These are phyloP conservation scores for Mortierella alpina DNA, from an alignment of 192 early-diverging fungal genomes.

Conservation along the genomic window DNA sequence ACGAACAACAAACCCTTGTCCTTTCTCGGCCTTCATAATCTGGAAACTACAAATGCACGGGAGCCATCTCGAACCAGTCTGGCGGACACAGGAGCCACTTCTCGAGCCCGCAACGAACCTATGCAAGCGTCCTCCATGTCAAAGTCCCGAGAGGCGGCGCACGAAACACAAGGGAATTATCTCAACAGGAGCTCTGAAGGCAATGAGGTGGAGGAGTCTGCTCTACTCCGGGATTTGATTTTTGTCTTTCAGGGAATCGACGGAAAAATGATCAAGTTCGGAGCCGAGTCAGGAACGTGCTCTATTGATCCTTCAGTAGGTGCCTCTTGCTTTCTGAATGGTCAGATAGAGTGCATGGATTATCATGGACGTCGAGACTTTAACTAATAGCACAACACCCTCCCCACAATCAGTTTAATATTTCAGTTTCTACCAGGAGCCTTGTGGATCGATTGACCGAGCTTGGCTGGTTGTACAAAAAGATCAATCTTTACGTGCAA, in stretches of 20 bases:
- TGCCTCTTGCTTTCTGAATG: background rate
- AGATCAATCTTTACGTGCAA: constrained; percentile 69
- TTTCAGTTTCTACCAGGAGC: constrained; percentile 72
- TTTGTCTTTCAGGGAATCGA: constrained; percentile 96
- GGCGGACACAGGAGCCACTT: constrained; percentile 12
- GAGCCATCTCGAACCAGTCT: constrained; percentile 24
- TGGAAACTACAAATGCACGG: constrained; percentile 27
- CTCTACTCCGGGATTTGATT: constrained; percentile 85
- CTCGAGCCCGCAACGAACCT: constrained; percentile 22
- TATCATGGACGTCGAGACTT: background rate
- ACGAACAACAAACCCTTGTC: constrained; percentile 28
- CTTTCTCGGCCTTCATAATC: constrained; percentile 43
- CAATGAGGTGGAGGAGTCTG: constrained; percentile 64
- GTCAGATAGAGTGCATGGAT: background rate
- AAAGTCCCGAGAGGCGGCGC: constrained; percentile 1
- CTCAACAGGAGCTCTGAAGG: background rate
- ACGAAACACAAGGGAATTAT: background rate
- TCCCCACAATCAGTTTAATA: constrained; percentile 19
- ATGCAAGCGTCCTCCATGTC: constrained; percentile 8
- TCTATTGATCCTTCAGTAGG: constrained; percentile 63
- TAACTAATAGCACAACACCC: constrained; percentile 6
- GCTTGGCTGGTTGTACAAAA: constrained; percentile 81
- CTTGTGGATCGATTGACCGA: constrained; percentile 77
- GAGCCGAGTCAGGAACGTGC: constrained; percentile 61
- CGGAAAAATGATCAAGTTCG: constrained; percentile 83